Percentiles rank a stretch among this genome's conserved stretches.
phyloP scores from a whole-genome alignment of 805 yeast genomes.

The Sugiyamaella valdiviana region DNA sequence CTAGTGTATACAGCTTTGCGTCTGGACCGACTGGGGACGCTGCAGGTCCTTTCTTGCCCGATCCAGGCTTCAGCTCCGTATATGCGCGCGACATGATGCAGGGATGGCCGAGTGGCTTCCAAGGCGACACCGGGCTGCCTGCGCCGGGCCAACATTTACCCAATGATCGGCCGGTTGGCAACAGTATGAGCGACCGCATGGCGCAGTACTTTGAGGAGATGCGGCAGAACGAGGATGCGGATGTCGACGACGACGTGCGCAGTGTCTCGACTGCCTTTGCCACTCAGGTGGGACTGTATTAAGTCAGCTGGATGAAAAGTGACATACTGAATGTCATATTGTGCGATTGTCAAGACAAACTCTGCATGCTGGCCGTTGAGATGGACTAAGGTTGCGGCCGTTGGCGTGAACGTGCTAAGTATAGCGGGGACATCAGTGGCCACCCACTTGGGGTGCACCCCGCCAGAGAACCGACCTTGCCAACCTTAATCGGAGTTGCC shows the following conservation, averaged over 20 bases:
- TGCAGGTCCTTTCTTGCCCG: background rate
- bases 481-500: too few relatives aligned
- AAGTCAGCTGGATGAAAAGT: background rate
- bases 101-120: background rate
- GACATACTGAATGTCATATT: background rate
- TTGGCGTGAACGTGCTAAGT: too few relatives aligned
- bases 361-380: background rate
- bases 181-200: conserved; percentile 23
- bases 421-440: too few relatives aligned
- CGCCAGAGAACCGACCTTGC: too few relatives aligned
- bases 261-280: conserved; percentile 21
- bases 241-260: conserved; percentile 24
- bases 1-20: background rate
- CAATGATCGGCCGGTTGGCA: conserved; percentile 12
- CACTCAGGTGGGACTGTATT: conserved; percentile 21
- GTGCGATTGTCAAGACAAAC: background rate
- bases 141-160: background rate
- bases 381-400: too few relatives aligned
- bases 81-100: background rate
- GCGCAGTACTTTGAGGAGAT: conserved; percentile 9
- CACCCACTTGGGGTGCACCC: too few relatives aligned
- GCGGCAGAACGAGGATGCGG: conserved; percentile 13
- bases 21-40: background rate
- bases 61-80: background rate
- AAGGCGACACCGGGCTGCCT: background rate